phyloP scores from a whole-genome alignment of 768 basidiomycete genomes.

The Mycena vitilis region DNA sequence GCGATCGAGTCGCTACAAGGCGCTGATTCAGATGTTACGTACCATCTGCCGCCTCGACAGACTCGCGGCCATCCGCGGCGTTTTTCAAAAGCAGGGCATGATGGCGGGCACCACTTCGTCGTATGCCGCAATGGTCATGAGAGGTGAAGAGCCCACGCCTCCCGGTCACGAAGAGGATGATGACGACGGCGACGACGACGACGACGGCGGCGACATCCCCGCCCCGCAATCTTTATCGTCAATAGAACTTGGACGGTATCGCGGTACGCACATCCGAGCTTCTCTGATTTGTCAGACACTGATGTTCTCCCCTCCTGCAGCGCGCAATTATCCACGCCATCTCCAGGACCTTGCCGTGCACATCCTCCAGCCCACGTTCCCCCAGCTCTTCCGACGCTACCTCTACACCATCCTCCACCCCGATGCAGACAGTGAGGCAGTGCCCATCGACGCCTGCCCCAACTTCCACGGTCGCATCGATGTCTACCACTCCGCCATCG shows the following conservation, averaged over 20 bases:
- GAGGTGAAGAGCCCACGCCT: neutral
- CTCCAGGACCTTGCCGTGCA: too few species aligned
- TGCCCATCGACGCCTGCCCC: too few species aligned
- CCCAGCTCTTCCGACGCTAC: too few species aligned
- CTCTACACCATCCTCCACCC: too few species aligned
- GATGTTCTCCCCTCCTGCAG: too few species aligned
- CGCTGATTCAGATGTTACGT: slow-evolving; percentile 46
- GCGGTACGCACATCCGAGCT: too few species aligned
- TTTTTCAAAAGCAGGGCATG: slow-evolving; percentile 1
- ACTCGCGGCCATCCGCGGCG: slow-evolving; percentile 27
- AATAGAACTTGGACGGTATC: neutral
- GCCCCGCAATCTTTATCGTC: slow-evolving; percentile 1
- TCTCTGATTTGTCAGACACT: too few species aligned
- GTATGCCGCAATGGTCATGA: neutral
- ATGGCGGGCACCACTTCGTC: slow-evolving; percentile 3
- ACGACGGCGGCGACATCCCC: neutral
- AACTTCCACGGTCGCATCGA: too few species aligned
- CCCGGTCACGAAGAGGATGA: neutral
- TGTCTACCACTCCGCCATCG: too few species aligned
- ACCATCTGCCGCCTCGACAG: slow-evolving; percentile 43
- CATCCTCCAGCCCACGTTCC: too few species aligned
- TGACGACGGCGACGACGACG: neutral
- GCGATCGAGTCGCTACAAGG: slow-evolving; percentile 39
- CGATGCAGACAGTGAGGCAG: too few species aligned
- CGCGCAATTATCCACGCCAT: too few species aligned